phyloP scores from a whole-genome alignment of 1,284 basidiomycete species.

The Sporisorium sorghi region DNA sequence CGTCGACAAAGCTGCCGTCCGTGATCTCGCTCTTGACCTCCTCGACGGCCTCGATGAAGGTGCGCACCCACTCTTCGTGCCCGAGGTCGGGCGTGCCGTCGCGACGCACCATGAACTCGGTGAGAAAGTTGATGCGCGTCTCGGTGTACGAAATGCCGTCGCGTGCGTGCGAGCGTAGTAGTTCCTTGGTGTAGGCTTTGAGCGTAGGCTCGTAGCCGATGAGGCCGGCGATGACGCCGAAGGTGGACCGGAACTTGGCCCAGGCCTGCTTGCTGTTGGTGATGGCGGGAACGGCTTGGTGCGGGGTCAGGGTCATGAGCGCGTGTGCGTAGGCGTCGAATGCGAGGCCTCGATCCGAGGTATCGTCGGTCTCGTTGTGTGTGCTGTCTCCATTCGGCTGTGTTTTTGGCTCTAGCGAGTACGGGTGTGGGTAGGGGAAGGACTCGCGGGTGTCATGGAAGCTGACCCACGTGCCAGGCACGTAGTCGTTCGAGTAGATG shows the following conservation, averaged over 20 bases:
- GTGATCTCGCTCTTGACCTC: conserved; percentile 67
- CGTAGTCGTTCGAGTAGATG: conserved; percentile 44
- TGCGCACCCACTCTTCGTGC: conserved; percentile 76
- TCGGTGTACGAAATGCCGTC: conserved; percentile 82
- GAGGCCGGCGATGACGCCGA: conserved; percentile 65
- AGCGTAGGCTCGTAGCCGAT: conserved; percentile 73
- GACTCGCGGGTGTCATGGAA: conserved; percentile 27
- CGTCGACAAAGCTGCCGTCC: conserved; percentile 37
- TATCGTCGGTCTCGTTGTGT: background rate
- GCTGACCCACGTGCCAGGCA: conserved; percentile 49
- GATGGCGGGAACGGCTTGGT: conserved; percentile 15
- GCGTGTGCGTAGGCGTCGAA: conserved; percentile 58
- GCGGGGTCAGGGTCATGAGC: conserved; percentile 59
- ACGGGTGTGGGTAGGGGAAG: conserved; percentile 49
- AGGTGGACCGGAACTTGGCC: conserved; percentile 58
- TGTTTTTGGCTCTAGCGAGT: conserved; percentile 11
- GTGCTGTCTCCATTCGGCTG: background rate
- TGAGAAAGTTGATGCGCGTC: conserved; percentile 77
- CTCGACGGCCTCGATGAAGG: conserved; percentile 75
- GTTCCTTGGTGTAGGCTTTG: conserved; percentile 75
- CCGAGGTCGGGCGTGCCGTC: conserved; percentile 75
- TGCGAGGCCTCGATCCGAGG: conserved; percentile 1
- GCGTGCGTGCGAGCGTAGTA: conserved; percentile 76
- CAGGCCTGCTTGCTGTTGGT: conserved; percentile 58
- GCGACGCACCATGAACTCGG: conserved; percentile 75